A percentile compares a stretch with the other conserved stretches of the same genome.
These are phyloP conservation scores for Mychonastes homosphaera DNA, from an alignment of 139 green algal species.

Conservation along the genomic window DNA sequence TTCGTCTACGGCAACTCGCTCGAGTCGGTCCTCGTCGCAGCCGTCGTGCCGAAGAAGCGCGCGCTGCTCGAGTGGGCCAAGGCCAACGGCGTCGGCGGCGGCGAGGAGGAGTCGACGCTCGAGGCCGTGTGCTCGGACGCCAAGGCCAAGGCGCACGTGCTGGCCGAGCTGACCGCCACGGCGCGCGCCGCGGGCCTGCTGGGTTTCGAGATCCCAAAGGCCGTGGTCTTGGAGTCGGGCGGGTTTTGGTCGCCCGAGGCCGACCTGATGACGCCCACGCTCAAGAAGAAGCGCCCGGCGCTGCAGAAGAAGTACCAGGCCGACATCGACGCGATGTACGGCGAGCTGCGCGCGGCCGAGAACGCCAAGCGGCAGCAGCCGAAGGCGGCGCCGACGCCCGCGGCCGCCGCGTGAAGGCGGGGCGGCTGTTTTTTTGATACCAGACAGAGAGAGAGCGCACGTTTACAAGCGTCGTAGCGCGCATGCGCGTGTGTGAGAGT, in stretches of 20 bases:
- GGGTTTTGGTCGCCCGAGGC: conserved; percentile 62
- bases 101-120: conserved; percentile 8
- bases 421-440: too few relatives aligned
- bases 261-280: conserved; percentile 69
- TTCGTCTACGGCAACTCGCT: conserved; percentile 92
- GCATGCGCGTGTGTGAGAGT: too few relatives aligned
- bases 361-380: conserved; percentile 1
- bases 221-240: conserved; percentile 33
- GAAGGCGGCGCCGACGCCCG: too few relatives aligned
- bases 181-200: conserved; percentile 82
- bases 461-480: too few relatives aligned
- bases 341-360: conserved; percentile 1
- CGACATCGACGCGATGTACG: conserved; percentile 18
- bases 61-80: conserved; percentile 50
- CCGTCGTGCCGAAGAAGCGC: conserved; percentile 70
- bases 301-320: conserved; percentile 34
- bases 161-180: conserved; percentile 34
- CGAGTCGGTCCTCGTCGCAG: conserved; percentile 72
- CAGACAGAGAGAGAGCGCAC: too few relatives aligned
- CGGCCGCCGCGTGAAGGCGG: too few relatives aligned
- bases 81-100: conserved; percentile 27
- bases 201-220: conserved; percentile 69
- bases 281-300: conserved; percentile 50
- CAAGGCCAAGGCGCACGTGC: conserved; percentile 20
- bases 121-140: conserved; percentile 26